These are phyloP conservation scores for Zarea fungicola DNA, from an alignment of 2,329 filamentous ascomycete species.

Conservation along the genomic window DNA sequence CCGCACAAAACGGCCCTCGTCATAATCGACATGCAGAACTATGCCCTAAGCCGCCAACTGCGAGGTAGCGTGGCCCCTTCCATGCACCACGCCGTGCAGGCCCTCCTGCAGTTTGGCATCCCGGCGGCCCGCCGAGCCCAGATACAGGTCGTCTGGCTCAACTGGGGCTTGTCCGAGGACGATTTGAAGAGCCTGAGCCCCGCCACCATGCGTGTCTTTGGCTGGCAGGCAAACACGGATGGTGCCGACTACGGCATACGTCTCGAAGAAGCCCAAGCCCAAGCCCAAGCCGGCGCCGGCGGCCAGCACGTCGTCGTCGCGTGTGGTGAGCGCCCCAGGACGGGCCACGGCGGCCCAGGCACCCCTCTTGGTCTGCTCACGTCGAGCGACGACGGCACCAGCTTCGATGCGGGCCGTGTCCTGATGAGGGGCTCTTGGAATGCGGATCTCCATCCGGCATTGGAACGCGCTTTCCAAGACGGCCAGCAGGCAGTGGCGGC, in stretches of 20 bases:
- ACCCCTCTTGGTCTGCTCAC: slow-evolving; percentile 38
- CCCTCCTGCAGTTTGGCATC: slow-evolving; percentile 5
- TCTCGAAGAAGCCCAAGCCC: too few relatives aligned
- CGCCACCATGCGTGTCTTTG: slow-evolving; percentile 42
- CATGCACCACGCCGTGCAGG: slow-evolving; percentile 22
- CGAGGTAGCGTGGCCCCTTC: not conserved
- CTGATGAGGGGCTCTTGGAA: slow-evolving; percentile 55
- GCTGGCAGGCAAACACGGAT: too few relatives aligned
- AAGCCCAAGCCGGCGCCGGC: not conserved
- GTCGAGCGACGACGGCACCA: slow-evolving; percentile 11
- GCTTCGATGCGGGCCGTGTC: slow-evolving; percentile 29
- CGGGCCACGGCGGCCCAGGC: slow-evolving; percentile 28
- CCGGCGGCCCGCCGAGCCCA: slow-evolving; percentile 13
- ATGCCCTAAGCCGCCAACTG: slow-evolving; percentile 35
- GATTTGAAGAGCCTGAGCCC: slow-evolving; percentile 48
- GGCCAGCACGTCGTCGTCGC: not conserved
- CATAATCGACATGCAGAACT: slow-evolving; percentile 50
- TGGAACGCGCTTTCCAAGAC: slow-evolving; percentile 30
- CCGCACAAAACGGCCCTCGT: slow-evolving; percentile 40
- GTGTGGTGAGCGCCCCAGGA: too few relatives aligned
- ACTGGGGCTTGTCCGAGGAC: slow-evolving; percentile 51
- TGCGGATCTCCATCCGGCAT: slow-evolving; percentile 42
- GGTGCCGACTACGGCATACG: slow-evolving; percentile 3
- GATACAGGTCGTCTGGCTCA: slow-evolving; percentile 44
- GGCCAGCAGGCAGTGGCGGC: slow-evolving; percentile 23